Base-by-base conservation (phyloP, 78 protist species). In the Speleostelium caveatum region DNA sequence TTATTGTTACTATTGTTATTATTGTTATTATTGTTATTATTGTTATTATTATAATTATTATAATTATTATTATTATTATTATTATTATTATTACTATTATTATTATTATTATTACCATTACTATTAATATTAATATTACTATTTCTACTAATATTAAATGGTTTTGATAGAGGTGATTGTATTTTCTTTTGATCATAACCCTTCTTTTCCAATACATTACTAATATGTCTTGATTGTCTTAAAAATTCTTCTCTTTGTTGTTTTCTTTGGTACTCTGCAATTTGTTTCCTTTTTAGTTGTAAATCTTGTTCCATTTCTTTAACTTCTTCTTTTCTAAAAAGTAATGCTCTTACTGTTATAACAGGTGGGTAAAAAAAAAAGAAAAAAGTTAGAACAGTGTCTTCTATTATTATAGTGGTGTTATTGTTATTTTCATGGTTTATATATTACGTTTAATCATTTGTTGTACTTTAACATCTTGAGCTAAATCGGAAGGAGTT, bases 291-390 rank as follows among this genome's bases (percentile, higher is more conserved):
- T 58, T 79, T 79, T 21, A 42, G 16, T 10, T 53, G 49, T 21
- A 79, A 67, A 68, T 79, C 89, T 56, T 79, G 89, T 39, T 79
- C 89, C 89, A 79, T 79, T 41, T 79, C 89, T 56, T 79, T 79
- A 67, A 79, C 89, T 56, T 79, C 89, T 56, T 79, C 89, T 56
- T 79, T 79, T 79, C 76, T 79, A 55, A 79, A 79, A 36, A 79
- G 21, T 67, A 79, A 39, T 67, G 89, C 75, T 79, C 89, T 79
- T 32, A 79, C 89, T 79, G 67, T 33, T 36, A 22, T 21, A 14
- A 2, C 22, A 26, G 0, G 0, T 33, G 39, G 6, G 10, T 14
- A 45, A 45, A 36, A 73, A 26, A 58, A 16, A 58, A 58, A 58
- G n/a, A n/a, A n/a, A n/a, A n/a, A n/a, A n/a, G n/a, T n/a, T n/a